Conservation (phyloP, 805 yeast species). For the Candida maesae region DNA sequence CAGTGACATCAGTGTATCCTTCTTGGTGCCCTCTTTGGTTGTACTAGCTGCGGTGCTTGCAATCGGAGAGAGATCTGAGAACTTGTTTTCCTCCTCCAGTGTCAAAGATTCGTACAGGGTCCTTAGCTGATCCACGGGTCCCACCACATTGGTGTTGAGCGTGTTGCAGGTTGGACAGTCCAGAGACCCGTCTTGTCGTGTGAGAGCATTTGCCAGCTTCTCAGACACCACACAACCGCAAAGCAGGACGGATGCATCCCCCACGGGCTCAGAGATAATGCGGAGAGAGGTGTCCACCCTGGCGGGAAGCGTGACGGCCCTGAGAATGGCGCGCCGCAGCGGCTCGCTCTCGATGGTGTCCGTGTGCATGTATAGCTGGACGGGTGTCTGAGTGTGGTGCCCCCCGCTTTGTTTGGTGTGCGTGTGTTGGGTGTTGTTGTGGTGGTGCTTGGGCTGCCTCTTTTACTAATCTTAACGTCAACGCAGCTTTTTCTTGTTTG, state of each 20-base stretch:
- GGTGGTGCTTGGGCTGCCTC: too few relatives aligned
- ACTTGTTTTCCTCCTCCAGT: conserved; percentile 1
- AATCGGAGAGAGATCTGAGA: conserved; percentile 8
- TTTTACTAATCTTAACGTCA: too few relatives aligned
- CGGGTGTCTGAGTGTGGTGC: too few relatives aligned
- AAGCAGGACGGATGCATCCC: conserved; percentile 30
- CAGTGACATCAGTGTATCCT: conserved; percentile 30
- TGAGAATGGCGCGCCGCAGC: conserved; percentile 10
- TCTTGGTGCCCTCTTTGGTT: conserved; percentile 26
- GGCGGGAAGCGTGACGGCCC: conserved; percentile 14
- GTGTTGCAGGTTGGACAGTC: conserved; percentile 21
- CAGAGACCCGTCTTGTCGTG: conserved; percentile 12
- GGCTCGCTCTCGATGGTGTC: conserved; percentile 3
- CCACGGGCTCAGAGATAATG: conserved; percentile 9
- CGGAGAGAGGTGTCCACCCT: conserved; percentile 7
- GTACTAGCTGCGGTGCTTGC: conserved; percentile 7
- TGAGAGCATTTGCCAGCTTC: conserved; percentile 23
- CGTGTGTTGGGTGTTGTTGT: neutral
- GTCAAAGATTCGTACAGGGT: conserved; percentile 12
- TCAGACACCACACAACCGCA: conserved; percentile 42
- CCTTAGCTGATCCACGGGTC: conserved; percentile 16
- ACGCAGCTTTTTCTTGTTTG: too few relatives aligned
- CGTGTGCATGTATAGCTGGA: neutral
- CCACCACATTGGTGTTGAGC: conserved; percentile 2
- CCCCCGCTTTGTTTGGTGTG: too few relatives aligned